Evolutionary conservation across 2,329 filamentous ascomycete genomes (phyloP).

Genomic region (Penicillium griseofulvum): DNA sequence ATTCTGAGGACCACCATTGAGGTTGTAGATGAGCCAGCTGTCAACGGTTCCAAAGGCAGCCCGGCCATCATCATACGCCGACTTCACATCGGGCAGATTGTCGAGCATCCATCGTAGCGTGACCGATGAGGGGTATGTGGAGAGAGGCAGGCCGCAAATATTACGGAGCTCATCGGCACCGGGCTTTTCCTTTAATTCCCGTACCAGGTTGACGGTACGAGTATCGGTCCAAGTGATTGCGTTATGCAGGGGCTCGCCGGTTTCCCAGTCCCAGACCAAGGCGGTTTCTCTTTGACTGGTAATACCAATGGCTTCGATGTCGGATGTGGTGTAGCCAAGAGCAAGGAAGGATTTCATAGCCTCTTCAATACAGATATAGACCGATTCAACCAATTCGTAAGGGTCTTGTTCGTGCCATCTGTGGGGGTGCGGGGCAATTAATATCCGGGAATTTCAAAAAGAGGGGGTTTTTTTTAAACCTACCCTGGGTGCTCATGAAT

Average conservation of each 20-base stretch:
- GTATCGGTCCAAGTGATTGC: slow-evolving; percentile 92
- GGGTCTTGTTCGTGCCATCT: slow-evolving; percentile 93
- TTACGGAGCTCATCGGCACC: slow-evolving; percentile 68
- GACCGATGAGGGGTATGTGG: slow-evolving; percentile 82
- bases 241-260: slow-evolving; percentile 76
- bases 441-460: background rate
- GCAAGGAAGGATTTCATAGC: slow-evolving; percentile 69
- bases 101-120: slow-evolving; percentile 81
- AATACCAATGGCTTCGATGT: slow-evolving; percentile 76
- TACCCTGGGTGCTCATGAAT: slow-evolving; percentile 82
- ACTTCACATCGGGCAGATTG: slow-evolving; percentile 65
- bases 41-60: slow-evolving; percentile 86
- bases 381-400: slow-evolving; percentile 69
- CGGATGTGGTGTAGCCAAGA: slow-evolving; percentile 64
- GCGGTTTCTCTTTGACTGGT: slow-evolving; percentile 90
- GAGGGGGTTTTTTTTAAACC: slow-evolving; percentile 33
- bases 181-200: slow-evolving; percentile 67
- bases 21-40: slow-evolving; percentile 79
- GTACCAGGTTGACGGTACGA: slow-evolving; percentile 70
- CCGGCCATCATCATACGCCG: slow-evolving; percentile 72
- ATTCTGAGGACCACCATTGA: slow-evolving; percentile 67
- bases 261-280: slow-evolving; percentile 77
- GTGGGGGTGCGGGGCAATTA: slow-evolving; percentile 12
- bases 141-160: slow-evolving; percentile 77
- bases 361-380: slow-evolving; percentile 75